A percentile compares a stretch with the other conserved stretches of the same genome.
Evolutionary conservation across 192 early-diverging fungal genomes (phyloP).

Genomic region (Coemansia sp.): DNA sequence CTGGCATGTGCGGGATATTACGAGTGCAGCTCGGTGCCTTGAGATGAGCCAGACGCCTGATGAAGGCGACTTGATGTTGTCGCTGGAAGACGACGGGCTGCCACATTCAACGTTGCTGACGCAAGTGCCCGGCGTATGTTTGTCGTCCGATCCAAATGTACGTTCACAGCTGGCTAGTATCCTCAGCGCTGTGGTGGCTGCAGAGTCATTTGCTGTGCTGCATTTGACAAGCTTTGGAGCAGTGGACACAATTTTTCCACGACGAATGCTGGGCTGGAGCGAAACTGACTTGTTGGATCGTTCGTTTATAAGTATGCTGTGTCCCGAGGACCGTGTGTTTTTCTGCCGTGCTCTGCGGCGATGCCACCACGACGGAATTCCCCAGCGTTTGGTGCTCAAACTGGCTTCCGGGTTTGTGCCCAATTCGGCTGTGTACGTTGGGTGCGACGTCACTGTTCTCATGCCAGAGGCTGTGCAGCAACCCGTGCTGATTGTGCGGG

Average conservation of each 20-base stretch:
- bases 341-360: slow-evolving; percentile 40
- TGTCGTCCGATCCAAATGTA: slow-evolving; percentile 7
- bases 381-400: slow-evolving; percentile 39
- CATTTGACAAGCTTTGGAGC: slow-evolving; percentile 48
- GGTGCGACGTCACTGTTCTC: slow-evolving; percentile 52
- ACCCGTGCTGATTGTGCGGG: slow-evolving; percentile 46
- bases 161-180: slow-evolving; percentile 24
- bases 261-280: slow-evolving; percentile 38
- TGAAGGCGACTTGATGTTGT: slow-evolving; percentile 27
- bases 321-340: slow-evolving; percentile 36
- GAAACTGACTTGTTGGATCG: slow-evolving; percentile 40
- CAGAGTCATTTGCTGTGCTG: slow-evolving; percentile 35
- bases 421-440: slow-evolving; percentile 5
- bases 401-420: slow-evolving; percentile 7
- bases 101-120: slow-evolving; percentile 41
- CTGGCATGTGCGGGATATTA: slow-evolving; percentile 47
- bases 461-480: slow-evolving; percentile 44
- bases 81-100: slow-evolving; percentile 45
- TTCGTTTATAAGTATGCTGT: slow-evolving; percentile 40
- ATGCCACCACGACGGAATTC: slow-evolving; percentile 41
- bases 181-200: slow-evolving; percentile 17
- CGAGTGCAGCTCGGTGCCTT: slow-evolving; percentile 33
- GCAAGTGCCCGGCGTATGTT: slow-evolving; percentile 12
- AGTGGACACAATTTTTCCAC: slow-evolving; percentile 45
- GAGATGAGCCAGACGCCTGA: slow-evolving; percentile 18